Conservation (phyloP, 257 asterid genomes). For the Salvia rosmarinus region DNA sequence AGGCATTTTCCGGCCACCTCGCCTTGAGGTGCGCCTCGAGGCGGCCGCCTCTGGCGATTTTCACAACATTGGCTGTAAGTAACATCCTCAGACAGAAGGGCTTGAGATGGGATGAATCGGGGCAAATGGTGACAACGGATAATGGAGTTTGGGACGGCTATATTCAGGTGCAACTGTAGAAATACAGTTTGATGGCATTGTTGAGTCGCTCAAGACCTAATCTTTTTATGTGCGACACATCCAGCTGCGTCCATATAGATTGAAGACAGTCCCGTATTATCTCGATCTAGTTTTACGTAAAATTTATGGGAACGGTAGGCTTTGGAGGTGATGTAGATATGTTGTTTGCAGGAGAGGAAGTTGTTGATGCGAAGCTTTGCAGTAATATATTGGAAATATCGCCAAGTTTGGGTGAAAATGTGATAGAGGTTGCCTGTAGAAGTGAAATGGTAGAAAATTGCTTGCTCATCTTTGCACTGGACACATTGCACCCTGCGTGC, state of each 20-base stretch:
- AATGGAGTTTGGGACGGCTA: slow-evolving; percentile 42
- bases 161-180: slow-evolving; percentile 37
- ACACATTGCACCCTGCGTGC: too few species aligned
- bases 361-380: not conserved
- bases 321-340: slow-evolving; percentile 3
- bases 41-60: too few species aligned
- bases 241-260: slow-evolving; percentile 39
- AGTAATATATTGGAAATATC: slow-evolving; percentile 12
- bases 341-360: slow-evolving; percentile 21
- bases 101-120: slow-evolving; percentile 44
- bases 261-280: too few species aligned
- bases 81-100: slow-evolving; percentile 43
- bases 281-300: too few species aligned
- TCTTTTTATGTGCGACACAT: slow-evolving; percentile 39
- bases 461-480: too few species aligned
- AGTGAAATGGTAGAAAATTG: slow-evolving; percentile 3
- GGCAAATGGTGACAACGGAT: slow-evolving; percentile 40
- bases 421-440: not conserved
- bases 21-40: too few species aligned
- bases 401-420: slow-evolving; percentile 21
- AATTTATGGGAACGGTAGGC: not conserved
- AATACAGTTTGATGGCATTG: slow-evolving; percentile 2
- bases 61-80: slow-evolving; percentile 11
- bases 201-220: not conserved
- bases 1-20: too few species aligned